phyloP scores from a whole-genome alignment of 2,329 filamentous ascomycete genomes.

The Exserohilum turcica region DNA sequence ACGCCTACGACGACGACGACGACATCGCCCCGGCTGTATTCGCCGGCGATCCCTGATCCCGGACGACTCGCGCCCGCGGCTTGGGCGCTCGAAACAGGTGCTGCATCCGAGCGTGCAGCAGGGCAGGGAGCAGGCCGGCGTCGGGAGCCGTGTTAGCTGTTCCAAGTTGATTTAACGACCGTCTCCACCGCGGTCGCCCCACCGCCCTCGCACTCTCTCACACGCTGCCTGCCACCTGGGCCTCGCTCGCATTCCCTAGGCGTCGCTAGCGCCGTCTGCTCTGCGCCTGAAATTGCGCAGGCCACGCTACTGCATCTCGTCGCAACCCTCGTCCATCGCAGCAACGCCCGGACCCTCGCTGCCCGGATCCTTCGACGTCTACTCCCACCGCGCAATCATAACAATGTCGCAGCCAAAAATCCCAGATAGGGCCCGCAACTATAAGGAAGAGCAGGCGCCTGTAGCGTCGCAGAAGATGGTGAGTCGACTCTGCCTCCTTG shows the following conservation, averaged over 20 bases:
- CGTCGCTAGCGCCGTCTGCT: slow-evolving; percentile 20
- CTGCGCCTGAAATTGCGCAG: slow-evolving; percentile 46
- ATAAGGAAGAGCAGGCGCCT: slow-evolving; percentile 54
- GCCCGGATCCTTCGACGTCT: slow-evolving; percentile 39
- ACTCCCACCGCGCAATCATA: slow-evolving; percentile 45
- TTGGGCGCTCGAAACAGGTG: slow-evolving; percentile 33
- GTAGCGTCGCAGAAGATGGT: slow-evolving; percentile 51
- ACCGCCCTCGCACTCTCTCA: slow-evolving; percentile 19
- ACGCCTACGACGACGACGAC: not conserved
- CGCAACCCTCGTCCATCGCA: slow-evolving; percentile 35
- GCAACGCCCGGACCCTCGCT: slow-evolving; percentile 36
- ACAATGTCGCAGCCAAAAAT: slow-evolving; percentile 50
- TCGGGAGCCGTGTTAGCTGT: slow-evolving; percentile 41
- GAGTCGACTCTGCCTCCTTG: slow-evolving; percentile 49
- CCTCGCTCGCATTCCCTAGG: slow-evolving; percentile 13
- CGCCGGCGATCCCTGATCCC: slow-evolving; percentile 37
- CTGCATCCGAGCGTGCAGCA: slow-evolving; percentile 37
- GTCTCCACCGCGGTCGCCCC: slow-evolving; percentile 36
- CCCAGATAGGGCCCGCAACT: slow-evolving; percentile 50
- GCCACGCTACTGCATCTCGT: slow-evolving; percentile 44
- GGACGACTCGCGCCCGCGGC: slow-evolving; percentile 34
- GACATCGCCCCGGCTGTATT: slow-evolving; percentile 6
- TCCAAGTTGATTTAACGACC: slow-evolving; percentile 48
- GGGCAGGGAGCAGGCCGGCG: slow-evolving; percentile 39
- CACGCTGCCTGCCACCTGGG: slow-evolving; percentile 7